Conservation (phyloP, 108 stramenopile species). For the Craspedostauros australis region DNA sequence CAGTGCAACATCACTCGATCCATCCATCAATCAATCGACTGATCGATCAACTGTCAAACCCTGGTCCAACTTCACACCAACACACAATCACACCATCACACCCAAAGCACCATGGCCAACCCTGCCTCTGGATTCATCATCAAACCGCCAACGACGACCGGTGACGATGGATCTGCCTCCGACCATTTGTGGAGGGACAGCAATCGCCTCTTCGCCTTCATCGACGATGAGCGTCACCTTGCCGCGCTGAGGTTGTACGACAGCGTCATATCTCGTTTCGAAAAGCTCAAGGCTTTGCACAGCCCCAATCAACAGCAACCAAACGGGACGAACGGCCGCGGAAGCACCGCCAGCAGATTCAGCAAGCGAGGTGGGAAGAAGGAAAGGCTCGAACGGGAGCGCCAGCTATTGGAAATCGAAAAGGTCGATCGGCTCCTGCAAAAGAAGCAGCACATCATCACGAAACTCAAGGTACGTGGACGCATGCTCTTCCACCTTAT, state of each 20-base stretch:
- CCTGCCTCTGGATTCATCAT: too few relatives aligned
- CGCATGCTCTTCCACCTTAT: too few relatives aligned
- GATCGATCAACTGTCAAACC: too few relatives aligned
- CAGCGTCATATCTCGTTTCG: slow-evolving; percentile 21
- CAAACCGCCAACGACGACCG: slow-evolving; percentile 21
- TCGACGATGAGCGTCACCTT: slow-evolving; percentile 71
- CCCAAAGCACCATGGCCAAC: too few relatives aligned
- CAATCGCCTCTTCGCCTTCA: slow-evolving; percentile 42
- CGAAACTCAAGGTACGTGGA: slow-evolving; percentile 24
- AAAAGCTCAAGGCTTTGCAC: too few relatives aligned
- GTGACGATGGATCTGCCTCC: slow-evolving; percentile 42
- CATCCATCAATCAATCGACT: too few relatives aligned
- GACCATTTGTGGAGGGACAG: slow-evolving; percentile 34
- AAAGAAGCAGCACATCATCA: slow-evolving; percentile 12
- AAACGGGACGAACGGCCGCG: slow-evolving; percentile 1
- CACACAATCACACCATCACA: too few relatives aligned
- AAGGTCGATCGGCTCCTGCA: slow-evolving; percentile 1
- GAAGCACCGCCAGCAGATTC: too few relatives aligned
- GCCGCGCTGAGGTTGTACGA: slow-evolving; percentile 43
- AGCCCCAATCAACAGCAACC: neutral
- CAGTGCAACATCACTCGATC: too few relatives aligned
- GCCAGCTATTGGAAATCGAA: neutral
- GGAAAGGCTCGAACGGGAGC: too few relatives aligned
- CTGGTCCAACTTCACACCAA: too few relatives aligned
- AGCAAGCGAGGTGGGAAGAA: too few relatives aligned